Evolutionary conservation across 441 rosid genomes (phyloP).

Genomic region (Gossypium lobatum): DNA sequence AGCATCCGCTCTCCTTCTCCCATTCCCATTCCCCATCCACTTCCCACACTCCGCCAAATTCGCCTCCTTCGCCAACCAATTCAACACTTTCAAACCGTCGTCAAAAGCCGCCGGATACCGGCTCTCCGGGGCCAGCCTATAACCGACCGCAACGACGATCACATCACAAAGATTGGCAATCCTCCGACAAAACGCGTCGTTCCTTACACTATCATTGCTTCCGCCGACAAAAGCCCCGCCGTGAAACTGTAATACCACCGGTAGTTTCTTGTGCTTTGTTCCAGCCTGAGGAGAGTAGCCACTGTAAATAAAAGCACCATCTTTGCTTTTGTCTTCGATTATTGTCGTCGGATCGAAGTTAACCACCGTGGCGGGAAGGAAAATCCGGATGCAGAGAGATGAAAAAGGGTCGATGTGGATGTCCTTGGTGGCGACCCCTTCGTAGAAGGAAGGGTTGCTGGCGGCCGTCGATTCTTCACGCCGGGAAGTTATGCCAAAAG

Average conservation of each 20-base stretch:
- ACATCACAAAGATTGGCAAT: slow-evolving; percentile 57
- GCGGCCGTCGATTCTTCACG: slow-evolving; percentile 45
- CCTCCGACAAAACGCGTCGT: slow-evolving; percentile 59
- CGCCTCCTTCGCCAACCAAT: slow-evolving; percentile 66
- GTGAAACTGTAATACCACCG: slow-evolving; percentile 63
- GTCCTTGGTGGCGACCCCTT: slow-evolving; percentile 66
- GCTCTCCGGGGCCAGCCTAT: slow-evolving; percentile 68
- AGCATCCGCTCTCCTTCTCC: slow-evolving; percentile 12
- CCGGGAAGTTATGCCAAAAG: slow-evolving; percentile 53
- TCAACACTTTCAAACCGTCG: slow-evolving; percentile 59
- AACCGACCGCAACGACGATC: slow-evolving; percentile 61
- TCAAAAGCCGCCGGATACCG: slow-evolving; percentile 59
- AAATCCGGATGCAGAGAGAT: slow-evolving; percentile 59
- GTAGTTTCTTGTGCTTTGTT: slow-evolving; percentile 39
- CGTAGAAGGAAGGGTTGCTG: slow-evolving; percentile 48
- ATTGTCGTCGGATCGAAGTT: slow-evolving; percentile 18
- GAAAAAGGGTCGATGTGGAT: slow-evolving; percentile 64
- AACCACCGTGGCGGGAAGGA: slow-evolving; percentile 45
- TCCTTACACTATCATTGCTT: slow-evolving; percentile 46
- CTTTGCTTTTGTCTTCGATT: slow-evolving; percentile 17
- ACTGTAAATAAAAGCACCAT: slow-evolving; percentile 23
- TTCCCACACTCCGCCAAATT: slow-evolving; percentile 52
- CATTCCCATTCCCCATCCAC: slow-evolving; percentile 16
- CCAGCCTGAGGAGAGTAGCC: slow-evolving; percentile 41
- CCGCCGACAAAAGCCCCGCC: slow-evolving; percentile 70